Percentiles rank a stretch among this genome's conserved stretches.
phyloP scores from a whole-genome alignment of 345 rosid species.

The Draba incana region DNA sequence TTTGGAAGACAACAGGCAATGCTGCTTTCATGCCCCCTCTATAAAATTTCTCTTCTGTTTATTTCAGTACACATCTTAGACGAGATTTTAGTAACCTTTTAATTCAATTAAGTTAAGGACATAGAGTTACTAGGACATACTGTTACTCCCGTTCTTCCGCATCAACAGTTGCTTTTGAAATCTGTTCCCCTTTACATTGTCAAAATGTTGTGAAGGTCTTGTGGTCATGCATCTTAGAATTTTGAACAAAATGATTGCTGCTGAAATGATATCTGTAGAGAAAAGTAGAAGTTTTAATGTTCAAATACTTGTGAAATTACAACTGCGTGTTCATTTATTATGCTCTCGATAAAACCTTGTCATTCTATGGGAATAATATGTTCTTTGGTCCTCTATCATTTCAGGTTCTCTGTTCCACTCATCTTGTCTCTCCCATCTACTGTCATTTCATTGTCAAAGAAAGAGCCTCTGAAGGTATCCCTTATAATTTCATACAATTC shows the following conservation, averaged over 20 bases:
- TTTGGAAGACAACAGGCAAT: constrained; percentile 83
- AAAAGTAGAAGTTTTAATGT: constrained; percentile 11
- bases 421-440: constrained; percentile 84
- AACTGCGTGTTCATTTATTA: constrained; percentile 3
- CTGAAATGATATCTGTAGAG: constrained; percentile 14
- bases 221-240: not conserved
- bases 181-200: constrained; percentile 4
- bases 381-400: constrained; percentile 29
- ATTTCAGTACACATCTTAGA: constrained; percentile 19
- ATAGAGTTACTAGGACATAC: not conserved
- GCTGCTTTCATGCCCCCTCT: constrained; percentile 19
- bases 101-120: not conserved
- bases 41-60: constrained; percentile 5
- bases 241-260: constrained; percentile 4
- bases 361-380: constrained; percentile 17
- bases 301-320: constrained; percentile 1
- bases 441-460: constrained; percentile 78
- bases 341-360: constrained; percentile 6
- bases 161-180: constrained; percentile 18
- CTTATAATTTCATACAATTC: constrained; percentile 1
- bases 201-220: constrained; percentile 2
- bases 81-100: constrained; percentile 2
- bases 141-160: not conserved
- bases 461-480: constrained; percentile 70
- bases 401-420: constrained; percentile 82